These are phyloP conservation scores for Tirmania nivea DNA, from an alignment of 495 filamentous ascomycete species.

Conservation along the genomic window DNA sequence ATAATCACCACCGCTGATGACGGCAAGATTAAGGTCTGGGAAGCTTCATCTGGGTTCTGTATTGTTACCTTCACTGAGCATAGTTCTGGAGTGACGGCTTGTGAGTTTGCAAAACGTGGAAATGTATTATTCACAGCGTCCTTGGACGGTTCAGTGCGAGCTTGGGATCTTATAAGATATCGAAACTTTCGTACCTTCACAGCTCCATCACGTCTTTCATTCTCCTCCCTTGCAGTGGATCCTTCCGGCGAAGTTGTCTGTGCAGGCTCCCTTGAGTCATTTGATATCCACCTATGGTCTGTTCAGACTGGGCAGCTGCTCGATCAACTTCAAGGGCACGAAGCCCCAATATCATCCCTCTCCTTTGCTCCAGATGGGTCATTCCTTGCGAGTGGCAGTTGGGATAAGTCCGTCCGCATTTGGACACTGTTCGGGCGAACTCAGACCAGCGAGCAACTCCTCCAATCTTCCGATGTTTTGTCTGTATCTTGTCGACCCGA, in stretches of 20 bases:
- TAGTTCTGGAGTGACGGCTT: conserved; percentile 83
- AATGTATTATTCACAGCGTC: conserved; percentile 89
- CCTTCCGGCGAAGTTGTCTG: conserved; percentile 89
- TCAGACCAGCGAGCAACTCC: conserved; percentile 83
- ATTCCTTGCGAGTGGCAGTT: conserved; percentile 68
- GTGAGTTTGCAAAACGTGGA: conserved; percentile 80
- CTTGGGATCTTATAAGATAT: conserved; percentile 92
- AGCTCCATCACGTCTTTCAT: conserved; percentile 71
- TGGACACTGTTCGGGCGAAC: conserved; percentile 89
- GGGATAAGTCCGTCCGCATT: conserved; percentile 83
- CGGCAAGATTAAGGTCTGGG: conserved; percentile 97
- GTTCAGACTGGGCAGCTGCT: conserved; percentile 93
- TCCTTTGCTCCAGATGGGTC: conserved; percentile 73
- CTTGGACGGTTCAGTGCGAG: conserved; percentile 76
- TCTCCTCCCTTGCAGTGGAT: conserved; percentile 86
- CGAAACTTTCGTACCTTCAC: conserved; percentile 95
- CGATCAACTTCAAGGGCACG: conserved; percentile 75
- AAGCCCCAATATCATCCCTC: conserved; percentile 72
- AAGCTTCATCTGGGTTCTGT: conserved; percentile 86
- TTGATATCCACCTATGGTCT: conserved; percentile 94
- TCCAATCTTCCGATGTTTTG: conserved; percentile 73
- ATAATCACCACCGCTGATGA: conserved; percentile 88
- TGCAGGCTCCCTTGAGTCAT: conserved; percentile 82
- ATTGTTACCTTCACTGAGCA: conserved; percentile 97
- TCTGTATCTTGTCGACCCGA: conserved; percentile 76